phyloP scores from a whole-genome alignment of 768 basidiomycete genomes.

The Sarcodon sp. region DNA sequence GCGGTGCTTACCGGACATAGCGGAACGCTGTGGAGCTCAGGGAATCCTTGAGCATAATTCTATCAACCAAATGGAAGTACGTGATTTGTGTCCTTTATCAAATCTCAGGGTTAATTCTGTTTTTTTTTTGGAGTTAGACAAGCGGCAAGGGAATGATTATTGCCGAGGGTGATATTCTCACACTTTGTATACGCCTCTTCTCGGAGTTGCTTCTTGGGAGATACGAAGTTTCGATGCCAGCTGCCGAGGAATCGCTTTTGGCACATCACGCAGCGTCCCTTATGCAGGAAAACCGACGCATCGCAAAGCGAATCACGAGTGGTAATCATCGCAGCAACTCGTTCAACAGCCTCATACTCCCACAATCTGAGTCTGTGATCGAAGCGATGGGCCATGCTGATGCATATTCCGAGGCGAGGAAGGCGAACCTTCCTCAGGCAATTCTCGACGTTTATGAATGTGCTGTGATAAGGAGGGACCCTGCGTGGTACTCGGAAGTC shows the following conservation, averaged over 20 bases:
- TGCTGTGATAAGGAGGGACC: constrained; percentile 36
- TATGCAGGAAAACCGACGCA: constrained; percentile 12
- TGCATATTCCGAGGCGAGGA: constrained; percentile 41
- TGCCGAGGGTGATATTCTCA: constrained; percentile 40
- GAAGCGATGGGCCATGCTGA: constrained; percentile 55
- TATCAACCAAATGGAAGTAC: constrained; percentile 40
- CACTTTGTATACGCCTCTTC: constrained; percentile 29
- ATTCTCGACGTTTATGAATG: constrained; percentile 46
- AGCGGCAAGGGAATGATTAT: constrained; percentile 20
- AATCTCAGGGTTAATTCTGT: constrained; percentile 18
- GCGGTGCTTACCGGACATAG: constrained; percentile 34
- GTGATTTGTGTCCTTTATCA: constrained; percentile 5
- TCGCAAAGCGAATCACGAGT: constrained; percentile 1
- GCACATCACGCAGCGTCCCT: constrained; percentile 31
- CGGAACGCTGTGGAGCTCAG: constrained; percentile 56
- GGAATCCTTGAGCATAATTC: constrained; percentile 55
- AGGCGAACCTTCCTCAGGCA: constrained; percentile 27
- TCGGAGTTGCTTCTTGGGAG: constrained; percentile 43
- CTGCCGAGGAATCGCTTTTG: constrained; percentile 32
- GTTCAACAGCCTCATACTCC: constrained; percentile 42
- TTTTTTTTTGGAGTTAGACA: constrained; percentile 7
- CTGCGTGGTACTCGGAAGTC: constrained; percentile 48
- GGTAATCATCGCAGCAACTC: constrained; percentile 33
- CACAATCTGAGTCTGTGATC: constrained; percentile 36
- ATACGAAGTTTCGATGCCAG: constrained; percentile 34